Evolutionary conservation across 2,329 filamentous ascomycete species (phyloP).

Genomic region (Didymella lethalis): DNA sequence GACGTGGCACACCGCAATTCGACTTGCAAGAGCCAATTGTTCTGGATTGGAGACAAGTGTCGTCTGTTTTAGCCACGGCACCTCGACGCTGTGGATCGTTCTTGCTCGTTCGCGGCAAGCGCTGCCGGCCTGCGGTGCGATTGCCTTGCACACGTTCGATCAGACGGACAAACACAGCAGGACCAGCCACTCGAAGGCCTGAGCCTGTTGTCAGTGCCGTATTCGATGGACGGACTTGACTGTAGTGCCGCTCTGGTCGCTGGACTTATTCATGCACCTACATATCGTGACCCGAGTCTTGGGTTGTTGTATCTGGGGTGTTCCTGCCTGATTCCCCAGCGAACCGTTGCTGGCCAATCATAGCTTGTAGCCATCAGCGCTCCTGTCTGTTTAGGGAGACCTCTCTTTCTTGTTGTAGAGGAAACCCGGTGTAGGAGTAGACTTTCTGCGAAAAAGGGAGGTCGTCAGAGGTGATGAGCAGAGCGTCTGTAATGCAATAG

Average conservation of each 20-base stretch:
- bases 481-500: too few species aligned
- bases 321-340: background rate
- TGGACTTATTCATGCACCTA: background rate
- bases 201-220: constrained; percentile 7
- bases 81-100: constrained; percentile 7
- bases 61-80: constrained; percentile 10
- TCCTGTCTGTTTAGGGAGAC: too few species aligned
- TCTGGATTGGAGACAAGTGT: constrained; percentile 9
- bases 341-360: constrained; percentile 5
- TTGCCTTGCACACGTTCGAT: constrained; percentile 11
- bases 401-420: too few species aligned
- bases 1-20: constrained; percentile 24
- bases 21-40: constrained; percentile 17
- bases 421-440: too few species aligned
- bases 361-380: constrained; percentile 20
- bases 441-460: too few species aligned
- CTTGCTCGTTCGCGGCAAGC: constrained; percentile 20
- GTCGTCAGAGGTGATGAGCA: too few species aligned
- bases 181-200: constrained; percentile 12
- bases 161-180: constrained; percentile 4
- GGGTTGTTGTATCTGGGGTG: background rate
- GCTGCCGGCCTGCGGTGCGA: constrained; percentile 10
- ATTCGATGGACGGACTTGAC: background rate
- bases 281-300: background rate
- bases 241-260: background rate